Base-by-base conservation (phyloP, 179 eudicot genomes). In the Carnegiea gigantea region DNA sequence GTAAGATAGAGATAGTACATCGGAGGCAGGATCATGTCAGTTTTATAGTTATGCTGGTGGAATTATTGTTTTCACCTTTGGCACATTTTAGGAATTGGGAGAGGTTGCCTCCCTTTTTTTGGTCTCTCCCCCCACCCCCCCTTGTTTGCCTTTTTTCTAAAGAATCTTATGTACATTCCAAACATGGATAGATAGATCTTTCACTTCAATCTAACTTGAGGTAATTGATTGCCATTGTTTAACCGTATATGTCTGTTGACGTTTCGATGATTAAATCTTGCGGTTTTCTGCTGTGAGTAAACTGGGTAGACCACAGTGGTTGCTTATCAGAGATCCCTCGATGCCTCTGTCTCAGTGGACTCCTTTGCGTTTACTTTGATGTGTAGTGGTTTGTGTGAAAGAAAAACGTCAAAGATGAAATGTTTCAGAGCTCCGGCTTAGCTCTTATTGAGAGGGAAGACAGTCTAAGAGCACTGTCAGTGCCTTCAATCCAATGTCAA, bases 81-180 rank as follows among this genome's bases (percentile, higher is more conserved):
- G 71, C 78, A 54, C 71, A 68, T 24, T 77, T 18, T 54, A 70
- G 80, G 73, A 51, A 70, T 38, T 36, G 13, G 64, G 83, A 67
- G 79, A 33, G 59, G n/a, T 54, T 72, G n/a, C 5, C 8, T 14
- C 62, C n/a, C 21, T 43, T 20, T 9, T 28, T 81, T 48, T 64
- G 8, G 8, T 18, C 62, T 20, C 57, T 14, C 17, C 21, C 64
- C 28, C 3, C 64, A 21, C 3, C n/a, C 60, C 4, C 43, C 5
- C 53, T 40, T 23, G 1, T 59, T 10, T 26, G 11, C 68, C 3
- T 43, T 33, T 44, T 23, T 44, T 62, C 11, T 4, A 17, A 33
- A 17, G 76, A 26, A 36, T 70, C 43, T 12, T 51, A 43, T 83
- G 85, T 83, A 83, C 82, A 83, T 78, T 75, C 59, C 23, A 78